Percentiles rank a stretch among this genome's conserved stretches.
Evolutionary conservation across 805 yeast species (phyloP).

Genomic region (Komagataella populi): DNA sequence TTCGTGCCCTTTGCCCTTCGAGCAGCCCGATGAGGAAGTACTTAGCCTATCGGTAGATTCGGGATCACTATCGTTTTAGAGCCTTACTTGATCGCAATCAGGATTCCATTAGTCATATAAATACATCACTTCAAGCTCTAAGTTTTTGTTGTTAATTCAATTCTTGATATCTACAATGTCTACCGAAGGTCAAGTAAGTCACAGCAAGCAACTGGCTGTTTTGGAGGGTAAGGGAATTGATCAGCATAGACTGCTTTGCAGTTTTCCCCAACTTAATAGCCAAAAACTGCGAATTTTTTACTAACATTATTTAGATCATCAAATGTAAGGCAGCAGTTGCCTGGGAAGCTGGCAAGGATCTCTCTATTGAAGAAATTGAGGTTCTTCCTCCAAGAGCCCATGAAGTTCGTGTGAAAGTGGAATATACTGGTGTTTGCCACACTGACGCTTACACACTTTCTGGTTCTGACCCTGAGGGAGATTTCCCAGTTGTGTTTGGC

Average conservation of each 20-base stretch:
- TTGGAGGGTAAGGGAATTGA: background rate
- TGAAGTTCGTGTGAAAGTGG: constrained; percentile 86
- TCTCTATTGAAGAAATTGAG: constrained; percentile 73
- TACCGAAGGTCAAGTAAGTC: constrained; percentile 6
- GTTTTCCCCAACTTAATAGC: constrained; percentile 10
- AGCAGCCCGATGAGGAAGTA: background rate
- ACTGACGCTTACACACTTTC: constrained; percentile 95
- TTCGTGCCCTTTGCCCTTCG: background rate
- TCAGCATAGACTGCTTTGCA: background rate
- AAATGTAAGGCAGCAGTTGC: constrained; percentile 95
- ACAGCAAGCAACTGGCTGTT: background rate
- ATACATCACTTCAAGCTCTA: background rate
- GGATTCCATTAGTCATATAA: background rate
- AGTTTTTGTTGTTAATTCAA: background rate
- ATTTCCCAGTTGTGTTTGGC: constrained; percentile 85
- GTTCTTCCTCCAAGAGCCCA: constrained; percentile 94
- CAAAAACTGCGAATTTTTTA: constrained; percentile 1
- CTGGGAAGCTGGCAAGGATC: constrained; percentile 77
- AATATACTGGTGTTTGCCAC: constrained; percentile 92
- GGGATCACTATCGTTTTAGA: background rate
- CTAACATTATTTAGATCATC: constrained; percentile 29
- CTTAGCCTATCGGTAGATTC: background rate
- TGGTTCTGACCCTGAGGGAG: constrained; percentile 94
- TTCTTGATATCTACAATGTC: constrained; percentile 3
- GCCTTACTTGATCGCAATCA: background rate